Evolutionary conservation across 306 rosid species (phyloP), one percentile per base, ranked within the genome.

Genomic region (Quercus glauca): DNA sequence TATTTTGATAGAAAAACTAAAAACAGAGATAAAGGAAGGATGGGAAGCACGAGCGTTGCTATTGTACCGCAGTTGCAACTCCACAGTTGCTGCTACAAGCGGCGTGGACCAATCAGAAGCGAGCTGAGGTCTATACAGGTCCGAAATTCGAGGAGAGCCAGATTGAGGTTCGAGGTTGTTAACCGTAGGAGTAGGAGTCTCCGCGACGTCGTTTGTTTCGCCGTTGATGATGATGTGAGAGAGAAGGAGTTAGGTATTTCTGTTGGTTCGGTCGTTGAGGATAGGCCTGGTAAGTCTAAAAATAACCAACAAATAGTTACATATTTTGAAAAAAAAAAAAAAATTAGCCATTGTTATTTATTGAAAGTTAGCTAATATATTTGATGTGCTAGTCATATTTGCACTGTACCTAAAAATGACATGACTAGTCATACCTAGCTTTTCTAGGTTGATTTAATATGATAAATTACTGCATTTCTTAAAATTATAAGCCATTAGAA

Each of bases 211-310:
- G 83, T 90, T 28, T 87, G 97, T 81, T 86, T 81, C 23, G 97
- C 97, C 15, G 94, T 91, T 3, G 97, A 92, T 58, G 98, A 92
- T 35, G 93, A 87, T 45, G 84, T 86, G 73, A 87, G 87, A 80
- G 88, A 81, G 85, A 82, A 86, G 71, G 94, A 90, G 53, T 52
- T 76, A 45, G 82, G 61, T 43, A 80, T 76, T 29, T 69, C 49
- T 29, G 80, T 85, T 71, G 93, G 87, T 77, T 85, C 96, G 10
- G 91, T 89, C 25, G 67, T 89, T 35, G 97, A 89, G 70, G 97
- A 91, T 74, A 89, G 93, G 72, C 97, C 88, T 17, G 88, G 93
- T 89, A 81, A 73, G 76, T 52, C 19, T 79, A 15, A 55, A 55
- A 51, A 65, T 35, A 35, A 6, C 43, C 20, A 9, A 23, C 13